Percentiles rank a stretch among this genome's conserved stretches.
Conservation (phyloP, 805 yeast genomes). For the Naumovozyma dairenensis region DNA sequence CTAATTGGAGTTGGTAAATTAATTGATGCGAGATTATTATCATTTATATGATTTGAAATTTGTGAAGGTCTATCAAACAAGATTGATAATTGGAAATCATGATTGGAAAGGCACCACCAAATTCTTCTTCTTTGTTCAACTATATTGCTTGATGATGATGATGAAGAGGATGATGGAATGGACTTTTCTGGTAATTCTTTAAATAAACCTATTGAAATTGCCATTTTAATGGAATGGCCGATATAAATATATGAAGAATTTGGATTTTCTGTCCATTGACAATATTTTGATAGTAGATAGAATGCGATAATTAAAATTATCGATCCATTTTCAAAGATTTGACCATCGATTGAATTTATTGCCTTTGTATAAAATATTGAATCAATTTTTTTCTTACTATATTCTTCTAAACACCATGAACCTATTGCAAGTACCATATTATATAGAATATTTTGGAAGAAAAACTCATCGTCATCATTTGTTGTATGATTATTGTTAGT, state of each 20-base stretch:
- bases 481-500: constrained; percentile 26
- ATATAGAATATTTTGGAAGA: constrained; percentile 44
- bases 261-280: constrained; percentile 44
- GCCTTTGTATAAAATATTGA: constrained; percentile 43
- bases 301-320: constrained; percentile 42
- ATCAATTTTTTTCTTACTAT: constrained; percentile 41
- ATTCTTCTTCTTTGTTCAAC: constrained; percentile 42
- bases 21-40: no score
- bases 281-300: constrained; percentile 48
- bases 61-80: constrained; percentile 1
- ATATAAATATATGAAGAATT: constrained; percentile 42
- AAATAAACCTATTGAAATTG: constrained; percentile 47
- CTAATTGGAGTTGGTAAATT: not conserved
- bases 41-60: not conserved
- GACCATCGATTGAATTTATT: constrained; percentile 32
- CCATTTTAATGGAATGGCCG: constrained; percentile 58
- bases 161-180: not conserved
- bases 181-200: not conserved
- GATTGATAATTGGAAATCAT: constrained; percentile 54
- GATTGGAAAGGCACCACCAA: constrained; percentile 61
- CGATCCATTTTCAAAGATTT: constrained; percentile 50
- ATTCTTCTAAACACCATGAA: constrained; percentile 54
- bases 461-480: constrained; percentile 15
- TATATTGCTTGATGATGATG: no score
- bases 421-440: constrained; percentile 59